These are phyloP conservation scores for Neckera pumila DNA, from an alignment of 225 moss, liverwort and hornwort species.

Conservation along the genomic window DNA sequence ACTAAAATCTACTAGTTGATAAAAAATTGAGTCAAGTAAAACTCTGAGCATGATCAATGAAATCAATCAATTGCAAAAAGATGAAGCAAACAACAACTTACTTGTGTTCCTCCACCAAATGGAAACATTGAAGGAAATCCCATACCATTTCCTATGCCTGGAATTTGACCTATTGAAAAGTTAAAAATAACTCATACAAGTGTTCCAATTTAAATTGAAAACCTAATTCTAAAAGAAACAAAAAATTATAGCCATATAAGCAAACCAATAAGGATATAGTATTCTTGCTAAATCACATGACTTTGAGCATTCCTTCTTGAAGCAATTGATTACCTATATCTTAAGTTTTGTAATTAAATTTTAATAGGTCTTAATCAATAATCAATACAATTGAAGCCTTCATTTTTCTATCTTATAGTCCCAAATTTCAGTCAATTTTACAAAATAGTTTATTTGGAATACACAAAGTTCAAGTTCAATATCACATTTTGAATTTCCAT, in stretches of 20 bases:
- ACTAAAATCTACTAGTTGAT: background rate
- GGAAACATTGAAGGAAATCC: conserved; percentile 92
- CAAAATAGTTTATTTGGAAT: background rate
- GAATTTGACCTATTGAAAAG: conserved; percentile 56
- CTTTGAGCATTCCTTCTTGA: background rate
- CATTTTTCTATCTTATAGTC: background rate
- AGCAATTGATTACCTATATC: background rate
- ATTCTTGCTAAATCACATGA: background rate
- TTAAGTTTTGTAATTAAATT: background rate
- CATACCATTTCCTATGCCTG: conserved; percentile 71
- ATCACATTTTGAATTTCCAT: background rate
- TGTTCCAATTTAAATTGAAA: background rate
- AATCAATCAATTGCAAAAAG: background rate
- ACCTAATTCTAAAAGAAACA: background rate
- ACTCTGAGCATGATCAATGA: background rate
- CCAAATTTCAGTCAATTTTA: background rate
- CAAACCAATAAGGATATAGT: background rate
- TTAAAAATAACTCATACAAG: background rate
- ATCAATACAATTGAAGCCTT: background rate
- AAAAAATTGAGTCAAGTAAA: background rate
- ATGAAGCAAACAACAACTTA: conserved; percentile 3
- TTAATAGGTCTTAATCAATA: background rate
- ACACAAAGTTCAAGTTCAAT: background rate
- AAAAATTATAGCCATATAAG: background rate
- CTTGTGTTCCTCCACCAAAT: conserved; percentile 91